Conservation (phyloP, 2,329 filamentous ascomycete species). For the Intubia oerlemansii region DNA sequence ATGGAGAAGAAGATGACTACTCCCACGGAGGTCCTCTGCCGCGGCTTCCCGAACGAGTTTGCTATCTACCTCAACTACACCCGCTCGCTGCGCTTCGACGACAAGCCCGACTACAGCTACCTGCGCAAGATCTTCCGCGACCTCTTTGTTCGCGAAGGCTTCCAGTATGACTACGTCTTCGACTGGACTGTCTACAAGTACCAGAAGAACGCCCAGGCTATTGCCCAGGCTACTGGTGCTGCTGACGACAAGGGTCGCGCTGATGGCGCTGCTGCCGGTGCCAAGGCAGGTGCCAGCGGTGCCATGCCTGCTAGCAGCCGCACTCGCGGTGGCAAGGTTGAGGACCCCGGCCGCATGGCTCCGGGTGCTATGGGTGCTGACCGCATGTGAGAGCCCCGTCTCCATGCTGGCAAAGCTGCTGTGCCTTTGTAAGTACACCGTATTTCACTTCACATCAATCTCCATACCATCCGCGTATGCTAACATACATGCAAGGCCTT, state of each 20-base stretch:
- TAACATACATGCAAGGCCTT: too few species aligned
- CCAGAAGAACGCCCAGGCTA: slow-evolving; percentile 96
- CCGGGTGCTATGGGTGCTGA: too few species aligned
- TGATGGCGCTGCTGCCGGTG: slow-evolving; percentile 40
- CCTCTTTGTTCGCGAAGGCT: slow-evolving; percentile 93
- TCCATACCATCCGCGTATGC: too few species aligned
- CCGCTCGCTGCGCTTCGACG: slow-evolving; percentile 91
- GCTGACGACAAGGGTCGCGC: slow-evolving; percentile 63
- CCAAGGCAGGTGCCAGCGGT: slow-evolving; percentile 32
- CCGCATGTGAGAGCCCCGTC: too few species aligned
- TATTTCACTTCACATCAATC: too few species aligned
- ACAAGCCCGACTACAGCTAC: slow-evolving; percentile 99
- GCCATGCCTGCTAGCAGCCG: slow-evolving; percentile 51
- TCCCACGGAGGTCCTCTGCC: slow-evolving; percentile 92
- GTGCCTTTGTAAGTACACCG: too few species aligned
- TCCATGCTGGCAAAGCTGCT: too few species aligned
- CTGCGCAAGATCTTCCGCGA: slow-evolving; percentile 99
- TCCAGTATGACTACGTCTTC: slow-evolving; percentile 99
- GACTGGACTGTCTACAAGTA: slow-evolving; percentile 99
- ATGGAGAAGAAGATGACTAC: slow-evolving; percentile 99
- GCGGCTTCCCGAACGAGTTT: slow-evolving; percentile 97
- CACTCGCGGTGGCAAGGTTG: slow-evolving; percentile 67
- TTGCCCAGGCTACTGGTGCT: slow-evolving; percentile 62
- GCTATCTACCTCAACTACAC: slow-evolving; percentile 99
- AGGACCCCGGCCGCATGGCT: too few species aligned